Base-by-base conservation (phyloP, 139 green algal genomes). In the Edaphochlamys debaryana region DNA sequence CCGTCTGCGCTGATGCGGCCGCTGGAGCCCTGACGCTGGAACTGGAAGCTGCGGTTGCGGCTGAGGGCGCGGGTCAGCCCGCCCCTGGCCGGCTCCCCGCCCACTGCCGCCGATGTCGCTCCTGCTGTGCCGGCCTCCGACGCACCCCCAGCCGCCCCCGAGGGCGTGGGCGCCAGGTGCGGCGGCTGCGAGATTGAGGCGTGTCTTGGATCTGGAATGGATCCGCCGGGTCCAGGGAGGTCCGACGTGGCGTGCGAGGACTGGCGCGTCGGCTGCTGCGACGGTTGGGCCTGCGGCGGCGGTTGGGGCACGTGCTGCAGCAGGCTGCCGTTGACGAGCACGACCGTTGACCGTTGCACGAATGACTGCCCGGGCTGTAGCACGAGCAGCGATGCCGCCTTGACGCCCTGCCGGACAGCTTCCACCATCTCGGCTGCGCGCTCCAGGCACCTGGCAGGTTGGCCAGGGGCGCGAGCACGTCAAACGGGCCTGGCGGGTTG, bases 241-340 rank as follows among this genome's bases (percentile, higher is more conserved):
- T n/a, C n/a, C n/a, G 50, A 13, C 17, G 15, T 13, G 50, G 50
- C n/a, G n/a, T n/a, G n/a, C n/a, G n/a, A n/a, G n/a, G n/a, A n/a
- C 52, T 63, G 20, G 3, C 3, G 3, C 17, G 2, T 32, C 17
- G n/a, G 23, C 17, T 63, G 56, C 23, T 32, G 23, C 25, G 2
- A 1, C 19, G 2, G 1, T 2, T 63, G 56, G 23, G 15, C 17
- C 15, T 63, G 56, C 17, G n/a, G 56, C 56, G 56, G 1, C 20
- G 56, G n/a, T n/a, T n/a, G 6, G 17, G 56, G 56, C 56, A 63
- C 25, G 73, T 79, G 85, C 75, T 90, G 86, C 70, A 87, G 50
- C 19, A 90, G 74, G 34, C 48, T 64, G 7, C 86, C 86, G 41
- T 86, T 85, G n/a, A 90, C 42, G 30, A 90, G 86, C 41, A 90